These are phyloP conservation scores for Noccaea caerulescens DNA, from an alignment of 345 rosid genomes.

Conservation along the genomic window DNA sequence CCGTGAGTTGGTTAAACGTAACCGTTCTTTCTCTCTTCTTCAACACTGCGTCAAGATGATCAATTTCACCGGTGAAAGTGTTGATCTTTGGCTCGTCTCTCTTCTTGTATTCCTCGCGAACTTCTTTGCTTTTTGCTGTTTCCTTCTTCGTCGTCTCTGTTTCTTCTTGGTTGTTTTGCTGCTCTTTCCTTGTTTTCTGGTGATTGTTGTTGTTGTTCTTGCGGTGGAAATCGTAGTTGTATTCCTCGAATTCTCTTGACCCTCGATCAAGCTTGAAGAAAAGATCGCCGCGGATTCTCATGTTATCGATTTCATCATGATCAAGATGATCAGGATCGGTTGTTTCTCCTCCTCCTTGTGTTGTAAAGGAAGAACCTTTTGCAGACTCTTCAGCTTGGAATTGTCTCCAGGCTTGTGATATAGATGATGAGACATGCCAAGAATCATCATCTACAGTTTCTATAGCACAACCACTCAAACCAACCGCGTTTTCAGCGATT, in stretches of 20 bases:
- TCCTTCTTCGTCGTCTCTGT: conserved; percentile 41
- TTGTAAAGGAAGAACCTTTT: conserved; percentile 4
- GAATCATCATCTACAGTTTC: conserved; percentile 77
- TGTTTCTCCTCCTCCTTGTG: conserved; percentile 35
- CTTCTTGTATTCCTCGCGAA: conserved; percentile 40
- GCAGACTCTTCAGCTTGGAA: conserved; percentile 34
- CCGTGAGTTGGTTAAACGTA: conserved; percentile 87
- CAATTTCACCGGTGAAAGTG: conserved; percentile 30
- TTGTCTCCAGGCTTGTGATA: conserved; percentile 58
- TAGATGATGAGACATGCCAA: conserved; percentile 70
- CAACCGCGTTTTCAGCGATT: not conserved
- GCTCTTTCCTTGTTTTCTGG: conserved; percentile 44
- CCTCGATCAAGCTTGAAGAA: conserved; percentile 77
- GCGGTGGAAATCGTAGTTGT: conserved; percentile 71
- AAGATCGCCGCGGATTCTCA: conserved; percentile 81
- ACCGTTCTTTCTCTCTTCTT: conserved; percentile 60
- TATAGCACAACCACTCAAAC: conserved; percentile 45
- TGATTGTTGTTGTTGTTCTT: conserved; percentile 47
- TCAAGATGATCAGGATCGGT: conserved; percentile 47
- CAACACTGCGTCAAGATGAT: conserved; percentile 10
- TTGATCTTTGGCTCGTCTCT: conserved; percentile 31
- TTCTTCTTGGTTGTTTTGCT: conserved; percentile 44
- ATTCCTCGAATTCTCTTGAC: conserved; percentile 84
- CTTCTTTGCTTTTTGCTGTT: conserved; percentile 42
- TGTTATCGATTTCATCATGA: conserved; percentile 73